Percentiles rank a stretch among this genome's conserved stretches.
phyloP scores from a whole-genome alignment of 1,284 basidiomycete species.

The Moniliophthora roreri region DNA sequence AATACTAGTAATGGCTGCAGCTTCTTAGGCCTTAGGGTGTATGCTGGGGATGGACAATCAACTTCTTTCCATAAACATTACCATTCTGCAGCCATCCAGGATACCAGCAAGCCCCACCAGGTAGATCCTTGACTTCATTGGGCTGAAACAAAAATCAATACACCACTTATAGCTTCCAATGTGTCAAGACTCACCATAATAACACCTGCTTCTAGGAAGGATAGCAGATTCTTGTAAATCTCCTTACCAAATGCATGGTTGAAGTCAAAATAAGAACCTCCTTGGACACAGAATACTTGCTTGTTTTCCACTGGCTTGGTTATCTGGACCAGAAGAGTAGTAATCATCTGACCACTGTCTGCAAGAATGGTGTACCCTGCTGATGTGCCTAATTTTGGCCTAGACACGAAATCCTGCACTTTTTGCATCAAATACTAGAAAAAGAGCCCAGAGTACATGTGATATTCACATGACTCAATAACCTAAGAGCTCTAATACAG shows the following conservation, averaged over 20 bases:
- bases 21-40: too few species aligned
- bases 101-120: constrained; percentile 43
- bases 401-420: too few species aligned
- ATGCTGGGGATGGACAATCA: constrained; percentile 49
- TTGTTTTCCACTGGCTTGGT: neutral
- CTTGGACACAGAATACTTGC: neutral
- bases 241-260: constrained; percentile 9
- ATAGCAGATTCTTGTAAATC: constrained; percentile 6
- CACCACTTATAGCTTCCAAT: constrained; percentile 12
- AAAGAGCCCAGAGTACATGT: too few species aligned
- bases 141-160: constrained; percentile 27
- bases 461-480: too few species aligned
- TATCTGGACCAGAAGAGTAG: too few species aligned
- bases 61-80: constrained; percentile 48
- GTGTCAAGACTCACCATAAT: constrained; percentile 8
- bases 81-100: constrained; percentile 38
- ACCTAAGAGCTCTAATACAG: too few species aligned
- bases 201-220: constrained; percentile 7
- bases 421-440: too few species aligned
- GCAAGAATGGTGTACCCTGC: constrained; percentile 7
- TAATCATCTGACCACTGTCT: neutral
- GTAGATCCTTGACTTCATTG: constrained; percentile 41
- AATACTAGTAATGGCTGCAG: too few species aligned
- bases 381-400: too few species aligned
- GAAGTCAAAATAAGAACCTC: neutral